Conservation (phyloP, 306 rosid species). For the Cucurbita moschata region DNA sequence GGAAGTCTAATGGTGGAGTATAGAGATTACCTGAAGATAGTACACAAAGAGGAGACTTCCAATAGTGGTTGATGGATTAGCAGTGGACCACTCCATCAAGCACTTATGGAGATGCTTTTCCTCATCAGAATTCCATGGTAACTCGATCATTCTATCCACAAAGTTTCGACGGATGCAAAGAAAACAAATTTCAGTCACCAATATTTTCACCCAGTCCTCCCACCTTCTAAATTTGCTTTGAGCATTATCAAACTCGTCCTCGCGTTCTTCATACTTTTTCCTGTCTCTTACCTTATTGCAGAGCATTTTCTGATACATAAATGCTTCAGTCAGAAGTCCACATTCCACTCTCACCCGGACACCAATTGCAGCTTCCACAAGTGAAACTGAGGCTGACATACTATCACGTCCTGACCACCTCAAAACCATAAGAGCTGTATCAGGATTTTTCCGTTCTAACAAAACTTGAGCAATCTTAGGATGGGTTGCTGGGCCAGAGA, state of each 20-base stretch:
- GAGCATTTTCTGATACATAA: conserved; percentile 76
- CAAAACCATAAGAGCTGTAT: conserved; percentile 77
- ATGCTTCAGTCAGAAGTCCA: conserved; percentile 93
- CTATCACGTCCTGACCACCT: conserved; percentile 91
- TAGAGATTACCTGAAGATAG: conserved; percentile 69
- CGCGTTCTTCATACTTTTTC: conserved; percentile 30
- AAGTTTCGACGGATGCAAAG: conserved; percentile 86
- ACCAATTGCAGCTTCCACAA: conserved; percentile 81
- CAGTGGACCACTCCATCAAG: conserved; percentile 61
- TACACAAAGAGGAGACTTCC: conserved; percentile 88
- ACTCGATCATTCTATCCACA: conserved; percentile 79
- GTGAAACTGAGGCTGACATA: conserved; percentile 42
- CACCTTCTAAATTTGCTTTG: conserved; percentile 28
- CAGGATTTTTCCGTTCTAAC: conserved; percentile 76
- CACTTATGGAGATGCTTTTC: conserved; percentile 78
- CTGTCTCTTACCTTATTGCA: conserved; percentile 54
- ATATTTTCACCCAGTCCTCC: conserved; percentile 71
- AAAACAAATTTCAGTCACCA: conserved; percentile 81
- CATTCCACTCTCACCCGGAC: conserved; percentile 94
- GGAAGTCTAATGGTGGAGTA: not conserved
- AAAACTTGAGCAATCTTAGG: conserved; percentile 94
- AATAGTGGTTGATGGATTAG: conserved; percentile 45
- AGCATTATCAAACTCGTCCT: conserved; percentile 21
- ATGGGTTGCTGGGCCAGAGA: conserved; percentile 69
- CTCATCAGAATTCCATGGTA: conserved; percentile 93